Percentiles rank a stretch among this genome's conserved stretches.
These are phyloP conservation scores for Penicillium brevicompactum DNA, from an alignment of 2,329 filamentous ascomycete genomes.

Conservation along the genomic window DNA sequence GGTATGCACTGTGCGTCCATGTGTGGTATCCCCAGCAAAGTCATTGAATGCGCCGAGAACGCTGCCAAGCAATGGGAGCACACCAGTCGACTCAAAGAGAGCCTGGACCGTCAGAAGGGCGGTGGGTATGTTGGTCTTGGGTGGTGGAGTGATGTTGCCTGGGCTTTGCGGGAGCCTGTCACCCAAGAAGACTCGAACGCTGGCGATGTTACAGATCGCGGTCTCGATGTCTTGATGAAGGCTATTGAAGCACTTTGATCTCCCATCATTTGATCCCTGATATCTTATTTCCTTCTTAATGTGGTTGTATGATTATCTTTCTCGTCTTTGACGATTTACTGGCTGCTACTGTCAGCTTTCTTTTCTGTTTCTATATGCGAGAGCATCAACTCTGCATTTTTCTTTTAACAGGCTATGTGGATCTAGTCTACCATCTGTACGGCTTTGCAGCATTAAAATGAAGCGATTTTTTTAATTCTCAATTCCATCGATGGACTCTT, in stretches of 20 bases:
- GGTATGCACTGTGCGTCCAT: slow-evolving; percentile 99
- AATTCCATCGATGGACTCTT: no score
- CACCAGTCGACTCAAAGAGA: slow-evolving; percentile 86
- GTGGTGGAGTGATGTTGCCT: slow-evolving; percentile 82
- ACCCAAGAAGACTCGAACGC: slow-evolving; percentile 32
- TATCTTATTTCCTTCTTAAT: slow-evolving; percentile 1
- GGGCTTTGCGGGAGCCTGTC: slow-evolving; percentile 64
- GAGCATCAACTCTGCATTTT: neutral
- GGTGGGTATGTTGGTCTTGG: slow-evolving; percentile 83
- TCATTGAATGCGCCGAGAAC: slow-evolving; percentile 84
- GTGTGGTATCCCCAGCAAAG: slow-evolving; percentile 84
- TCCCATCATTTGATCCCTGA: neutral
- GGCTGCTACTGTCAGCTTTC: neutral
- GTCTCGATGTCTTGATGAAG: slow-evolving; percentile 59
- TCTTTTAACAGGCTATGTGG: neutral
- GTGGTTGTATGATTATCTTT: slow-evolving; percentile 6
- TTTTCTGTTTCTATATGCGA: neutral
- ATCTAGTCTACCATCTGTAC: neutral
- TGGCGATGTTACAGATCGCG: slow-evolving; percentile 48
- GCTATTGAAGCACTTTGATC: slow-evolving; percentile 58
- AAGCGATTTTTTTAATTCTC: neutral
- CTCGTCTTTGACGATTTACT: neutral
- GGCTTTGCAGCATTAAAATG: neutral
- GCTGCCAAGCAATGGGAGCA: slow-evolving; percentile 95
- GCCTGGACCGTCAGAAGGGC: slow-evolving; percentile 75